A percentile compares a stretch with the other conserved stretches of the same genome.
Evolutionary conservation across 2,329 filamentous ascomycete species (phyloP).

Genomic region (Phialophora verrucosa): DNA sequence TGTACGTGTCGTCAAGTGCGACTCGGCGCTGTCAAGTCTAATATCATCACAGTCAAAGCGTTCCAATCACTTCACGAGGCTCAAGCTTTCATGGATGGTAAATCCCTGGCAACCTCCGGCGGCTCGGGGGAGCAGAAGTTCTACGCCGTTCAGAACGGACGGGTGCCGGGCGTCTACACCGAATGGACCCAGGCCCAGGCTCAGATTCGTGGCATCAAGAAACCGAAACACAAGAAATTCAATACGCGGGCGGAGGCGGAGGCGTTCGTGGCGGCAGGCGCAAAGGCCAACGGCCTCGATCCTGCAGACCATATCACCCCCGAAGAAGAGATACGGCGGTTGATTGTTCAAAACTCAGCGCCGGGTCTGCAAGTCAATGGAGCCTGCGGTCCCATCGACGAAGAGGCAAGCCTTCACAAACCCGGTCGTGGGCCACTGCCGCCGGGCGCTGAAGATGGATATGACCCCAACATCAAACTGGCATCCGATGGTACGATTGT

Average conservation of each 20-base stretch:
- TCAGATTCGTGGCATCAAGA: conserved; percentile 75
- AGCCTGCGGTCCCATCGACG: conserved; percentile 47
- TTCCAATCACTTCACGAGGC: conserved; percentile 77
- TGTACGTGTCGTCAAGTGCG: conserved; percentile 61
- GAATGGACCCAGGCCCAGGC: conserved; percentile 72
- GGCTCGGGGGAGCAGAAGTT: conserved; percentile 51
- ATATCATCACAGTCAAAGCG: conserved; percentile 69
- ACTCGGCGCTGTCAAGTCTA: conserved; percentile 12
- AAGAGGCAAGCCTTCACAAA: conserved; percentile 52
- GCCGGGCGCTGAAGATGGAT: conserved; percentile 63
- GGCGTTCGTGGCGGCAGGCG: conserved; percentile 67
- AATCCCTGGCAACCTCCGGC: conserved; percentile 50
- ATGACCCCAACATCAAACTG: conserved; percentile 63
- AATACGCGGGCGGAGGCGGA: conserved; percentile 73
- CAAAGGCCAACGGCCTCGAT: conserved; percentile 33
- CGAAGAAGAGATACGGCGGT: conserved; percentile 37
- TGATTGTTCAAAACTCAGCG: conserved; percentile 41
- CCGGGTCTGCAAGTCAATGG: conserved; percentile 49
- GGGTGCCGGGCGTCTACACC: conserved; percentile 66
- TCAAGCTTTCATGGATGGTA: conserved; percentile 74
- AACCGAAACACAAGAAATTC: conserved; percentile 72
- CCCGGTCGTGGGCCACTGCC: conserved; percentile 63
- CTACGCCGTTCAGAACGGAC: conserved; percentile 66
- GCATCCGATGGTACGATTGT: conserved; percentile 61
- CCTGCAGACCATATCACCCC: conserved; percentile 25